phyloP scores from a whole-genome alignment of 352 stramenopile genomes.

The Phytopythium montanum region DNA sequence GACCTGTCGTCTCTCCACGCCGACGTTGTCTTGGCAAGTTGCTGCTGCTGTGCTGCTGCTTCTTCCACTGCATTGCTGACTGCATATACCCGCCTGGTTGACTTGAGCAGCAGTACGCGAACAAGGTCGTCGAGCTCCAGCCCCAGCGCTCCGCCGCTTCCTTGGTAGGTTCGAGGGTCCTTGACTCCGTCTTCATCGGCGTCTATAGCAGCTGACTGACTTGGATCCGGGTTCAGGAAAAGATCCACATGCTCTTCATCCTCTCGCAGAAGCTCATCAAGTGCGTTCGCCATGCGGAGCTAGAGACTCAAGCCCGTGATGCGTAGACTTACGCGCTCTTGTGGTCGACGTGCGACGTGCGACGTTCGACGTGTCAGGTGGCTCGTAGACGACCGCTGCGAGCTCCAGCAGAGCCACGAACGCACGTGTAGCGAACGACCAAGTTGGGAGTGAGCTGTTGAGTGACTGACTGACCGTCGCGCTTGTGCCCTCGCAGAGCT shows the following conservation, averaged over 20 bases:
- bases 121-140: slow-evolving; percentile 30
- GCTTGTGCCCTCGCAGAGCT: background rate
- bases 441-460: background rate
- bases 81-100: background rate
- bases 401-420: slow-evolving; percentile 14
- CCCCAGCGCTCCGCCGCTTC: slow-evolving; percentile 16
- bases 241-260: slow-evolving; percentile 35
- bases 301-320: background rate
- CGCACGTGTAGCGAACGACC: slow-evolving; percentile 5
- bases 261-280: slow-evolving; percentile 32
- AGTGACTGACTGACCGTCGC: background rate
- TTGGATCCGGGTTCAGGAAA: slow-evolving; percentile 14
- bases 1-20: slow-evolving; percentile 24
- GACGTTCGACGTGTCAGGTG: slow-evolving; percentile 10
- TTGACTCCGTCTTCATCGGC: background rate
- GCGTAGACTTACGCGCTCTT: background rate
- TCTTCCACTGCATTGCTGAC: background rate
- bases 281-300: slow-evolving; percentile 10
- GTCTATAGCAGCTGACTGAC: too few relatives aligned
- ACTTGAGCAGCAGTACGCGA: slow-evolving; percentile 22
- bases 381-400: slow-evolving; percentile 22
- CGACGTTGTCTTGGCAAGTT: slow-evolving; percentile 21
- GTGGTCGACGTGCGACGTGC: background rate
- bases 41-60: too few relatives aligned
- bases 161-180: slow-evolving; percentile 4